Conservation (phyloP, 1,139 yeast species). For the Suhomyces maxii region DNA sequence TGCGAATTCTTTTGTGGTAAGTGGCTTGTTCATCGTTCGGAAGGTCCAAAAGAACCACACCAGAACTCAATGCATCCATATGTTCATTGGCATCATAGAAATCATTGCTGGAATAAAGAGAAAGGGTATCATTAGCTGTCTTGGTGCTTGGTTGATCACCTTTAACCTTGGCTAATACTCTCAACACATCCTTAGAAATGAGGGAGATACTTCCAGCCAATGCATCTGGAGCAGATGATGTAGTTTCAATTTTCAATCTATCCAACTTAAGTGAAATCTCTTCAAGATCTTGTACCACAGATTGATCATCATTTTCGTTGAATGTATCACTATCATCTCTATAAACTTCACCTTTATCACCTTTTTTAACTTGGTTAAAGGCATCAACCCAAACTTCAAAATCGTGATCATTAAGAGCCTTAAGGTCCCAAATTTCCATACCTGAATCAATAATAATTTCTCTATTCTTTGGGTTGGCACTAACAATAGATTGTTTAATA, state of each 20-base stretch:
- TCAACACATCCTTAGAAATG: conserved; percentile 21
- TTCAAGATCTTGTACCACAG: conserved; percentile 17
- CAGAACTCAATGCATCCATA: conserved; percentile 37
- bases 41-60: conserved; percentile 36
- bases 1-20: conserved; percentile 12
- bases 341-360: conserved; percentile 10
- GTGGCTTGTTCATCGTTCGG: conserved; percentile 16
- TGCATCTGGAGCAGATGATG: conserved; percentile 12
- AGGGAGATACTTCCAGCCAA: conserved; percentile 13
- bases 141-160: conserved; percentile 5
- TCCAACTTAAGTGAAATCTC: conserved; percentile 24
- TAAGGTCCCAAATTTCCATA: conserved; percentile 90
- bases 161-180: conserved; percentile 18
- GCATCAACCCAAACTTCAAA: conserved; percentile 86
- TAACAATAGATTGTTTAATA: conserved; percentile 71
- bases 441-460: conserved; percentile 90
- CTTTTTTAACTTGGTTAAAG: conserved; percentile 50
- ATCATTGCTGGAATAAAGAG: conserved; percentile 40
- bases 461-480: conserved; percentile 68
- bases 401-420: conserved; percentile 62
- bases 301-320: conserved; percentile 15
- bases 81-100: conserved; percentile 71
- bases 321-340: conserved; percentile 7
- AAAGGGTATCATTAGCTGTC: conserved; percentile 24
- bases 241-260: conserved; percentile 19